Percentiles rank a stretch among this genome's conserved stretches.
Evolutionary conservation across 768 basidiomycete genomes (phyloP).

Genomic region (Hygrocybe coccinea): DNA sequence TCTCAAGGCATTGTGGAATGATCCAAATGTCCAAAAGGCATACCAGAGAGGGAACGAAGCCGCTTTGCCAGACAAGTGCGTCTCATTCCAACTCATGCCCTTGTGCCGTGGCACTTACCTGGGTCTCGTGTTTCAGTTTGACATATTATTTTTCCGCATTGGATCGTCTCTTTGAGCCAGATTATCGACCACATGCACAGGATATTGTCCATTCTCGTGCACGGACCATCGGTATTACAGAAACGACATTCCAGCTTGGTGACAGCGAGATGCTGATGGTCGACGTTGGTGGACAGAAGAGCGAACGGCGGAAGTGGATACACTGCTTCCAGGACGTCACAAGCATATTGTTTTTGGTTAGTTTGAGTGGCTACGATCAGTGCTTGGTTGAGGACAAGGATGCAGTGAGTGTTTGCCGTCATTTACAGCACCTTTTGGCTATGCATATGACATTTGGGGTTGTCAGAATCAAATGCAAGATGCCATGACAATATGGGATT

Average conservation of each 20-base stretch:
- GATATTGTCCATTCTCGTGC: conserved; percentile 85
- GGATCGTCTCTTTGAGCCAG: conserved; percentile 71
- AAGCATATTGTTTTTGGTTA: conserved; percentile 86
- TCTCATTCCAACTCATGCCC: background rate
- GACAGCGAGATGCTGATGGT: conserved; percentile 89
- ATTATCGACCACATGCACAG: conserved; percentile 72
- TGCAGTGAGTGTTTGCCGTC: conserved; percentile 51
- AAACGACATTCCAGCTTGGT: conserved; percentile 74
- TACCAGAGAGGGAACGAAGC: conserved; percentile 84
- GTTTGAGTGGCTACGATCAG: conserved; percentile 90
- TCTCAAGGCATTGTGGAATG: conserved; percentile 69
- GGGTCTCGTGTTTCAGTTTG: conserved; percentile 40
- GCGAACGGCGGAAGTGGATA: conserved; percentile 89
- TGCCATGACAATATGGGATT: conserved; percentile 97
- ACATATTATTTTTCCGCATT: conserved; percentile 74
- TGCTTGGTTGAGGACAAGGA: conserved; percentile 91
- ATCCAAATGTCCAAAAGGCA: conserved; percentile 69
- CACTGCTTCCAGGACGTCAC: conserved; percentile 95
- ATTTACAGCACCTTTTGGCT: background rate
- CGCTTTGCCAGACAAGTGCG: conserved; percentile 85
- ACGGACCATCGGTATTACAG: conserved; percentile 87
- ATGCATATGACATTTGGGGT: conserved; percentile 1
- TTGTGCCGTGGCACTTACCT: conserved; percentile 1
- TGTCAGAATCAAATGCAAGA: conserved; percentile 96
- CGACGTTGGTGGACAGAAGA: conserved; percentile 92